A percentile compares a stretch with the other conserved stretches of the same genome.
phyloP scores from a whole-genome alignment of 164 flowering plant genomes.

The Protea cynaroides region DNA sequence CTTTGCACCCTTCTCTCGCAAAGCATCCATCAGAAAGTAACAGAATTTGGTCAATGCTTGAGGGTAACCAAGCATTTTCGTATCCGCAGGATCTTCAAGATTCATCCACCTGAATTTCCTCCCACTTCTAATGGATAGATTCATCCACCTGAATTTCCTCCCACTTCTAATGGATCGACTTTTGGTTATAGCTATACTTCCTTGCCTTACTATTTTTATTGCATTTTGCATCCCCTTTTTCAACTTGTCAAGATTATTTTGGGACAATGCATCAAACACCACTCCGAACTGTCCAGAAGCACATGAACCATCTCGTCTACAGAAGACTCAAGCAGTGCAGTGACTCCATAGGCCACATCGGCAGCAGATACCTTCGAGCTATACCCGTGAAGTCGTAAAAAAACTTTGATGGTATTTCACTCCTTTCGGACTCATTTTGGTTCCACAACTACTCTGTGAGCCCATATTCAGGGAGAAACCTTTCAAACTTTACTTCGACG shows the following conservation, averaged over 20 bases:
- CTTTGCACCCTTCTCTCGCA: slow-evolving; percentile 64
- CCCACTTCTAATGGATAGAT: too few relatives aligned
- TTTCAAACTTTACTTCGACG: slow-evolving; percentile 80
- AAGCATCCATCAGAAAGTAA: slow-evolving; percentile 27
- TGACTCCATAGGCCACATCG: slow-evolving; percentile 68
- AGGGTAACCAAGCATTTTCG: slow-evolving; percentile 57
- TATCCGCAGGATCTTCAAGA: slow-evolving; percentile 56
- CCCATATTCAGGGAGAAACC: too few relatives aligned
- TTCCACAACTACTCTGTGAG: too few relatives aligned
- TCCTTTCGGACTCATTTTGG: slow-evolving; percentile 9
- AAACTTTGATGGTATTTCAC: slow-evolving; percentile 69
- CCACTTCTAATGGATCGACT: slow-evolving; percentile 67
- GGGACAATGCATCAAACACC: slow-evolving; percentile 61
- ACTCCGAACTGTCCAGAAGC: slow-evolving; percentile 63
- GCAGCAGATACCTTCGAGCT: slow-evolving; percentile 72
- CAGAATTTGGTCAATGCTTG: slow-evolving; percentile 75
- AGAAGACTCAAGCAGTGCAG: slow-evolving; percentile 48
- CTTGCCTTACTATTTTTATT: slow-evolving; percentile 63
- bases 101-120: slow-evolving; percentile 78
- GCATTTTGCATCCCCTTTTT: slow-evolving; percentile 61
- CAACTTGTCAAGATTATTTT: slow-evolving; percentile 52
- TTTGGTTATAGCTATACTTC: slow-evolving; percentile 66
- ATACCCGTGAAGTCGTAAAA: slow-evolving; percentile 54
- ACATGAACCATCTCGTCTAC: slow-evolving; percentile 38
- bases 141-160: slow-evolving; percentile 74